A percentile compares a stretch with the other conserved stretches of the same genome.
Conservation (phyloP, 2,329 filamentous ascomycete species). For the Cercospora canescens region DNA sequence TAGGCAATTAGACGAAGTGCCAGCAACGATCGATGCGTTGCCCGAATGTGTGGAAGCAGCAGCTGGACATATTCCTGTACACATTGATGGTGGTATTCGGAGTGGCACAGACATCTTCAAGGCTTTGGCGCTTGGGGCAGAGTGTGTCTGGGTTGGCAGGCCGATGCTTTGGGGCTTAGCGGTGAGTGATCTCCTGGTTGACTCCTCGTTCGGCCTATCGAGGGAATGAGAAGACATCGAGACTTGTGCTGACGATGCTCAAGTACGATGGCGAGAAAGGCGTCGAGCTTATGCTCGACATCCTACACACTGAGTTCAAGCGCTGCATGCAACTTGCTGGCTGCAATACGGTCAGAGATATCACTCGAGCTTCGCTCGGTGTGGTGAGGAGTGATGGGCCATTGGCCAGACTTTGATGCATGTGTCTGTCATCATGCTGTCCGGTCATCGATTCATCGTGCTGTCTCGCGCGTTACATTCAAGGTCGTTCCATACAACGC, state of each 20-base stretch:
- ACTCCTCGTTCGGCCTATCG: neutral
- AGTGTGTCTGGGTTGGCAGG: slow-evolving; percentile 52
- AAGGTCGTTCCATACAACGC: too few relatives aligned
- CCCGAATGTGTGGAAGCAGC: slow-evolving; percentile 42
- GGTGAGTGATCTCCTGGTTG: neutral
- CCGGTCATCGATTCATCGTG: too few relatives aligned
- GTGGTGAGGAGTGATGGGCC: slow-evolving; percentile 35
- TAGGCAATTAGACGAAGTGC: slow-evolving; percentile 58
- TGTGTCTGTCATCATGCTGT: neutral
- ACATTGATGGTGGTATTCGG: slow-evolving; percentile 62
- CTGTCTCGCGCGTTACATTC: too few relatives aligned
- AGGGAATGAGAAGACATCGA: neutral
- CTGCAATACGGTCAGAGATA: slow-evolving; percentile 37
- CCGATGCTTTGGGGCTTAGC: slow-evolving; percentile 53
- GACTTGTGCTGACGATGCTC: neutral
- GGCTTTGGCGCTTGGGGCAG: slow-evolving; percentile 53
- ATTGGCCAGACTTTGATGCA: slow-evolving; percentile 33
- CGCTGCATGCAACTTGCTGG: slow-evolving; percentile 41
- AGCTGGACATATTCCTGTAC: slow-evolving; percentile 54
- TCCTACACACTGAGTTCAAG: slow-evolving; percentile 40
- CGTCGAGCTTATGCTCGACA: slow-evolving; percentile 45
- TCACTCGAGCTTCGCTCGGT: slow-evolving; percentile 35
- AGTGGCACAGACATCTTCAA: slow-evolving; percentile 60
- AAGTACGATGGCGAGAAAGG: slow-evolving; percentile 39
- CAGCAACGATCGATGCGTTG: slow-evolving; percentile 53